These are phyloP conservation scores for Sporothrix phasma DNA, from an alignment of 2,329 filamentous ascomycete species.

Conservation along the genomic window DNA sequence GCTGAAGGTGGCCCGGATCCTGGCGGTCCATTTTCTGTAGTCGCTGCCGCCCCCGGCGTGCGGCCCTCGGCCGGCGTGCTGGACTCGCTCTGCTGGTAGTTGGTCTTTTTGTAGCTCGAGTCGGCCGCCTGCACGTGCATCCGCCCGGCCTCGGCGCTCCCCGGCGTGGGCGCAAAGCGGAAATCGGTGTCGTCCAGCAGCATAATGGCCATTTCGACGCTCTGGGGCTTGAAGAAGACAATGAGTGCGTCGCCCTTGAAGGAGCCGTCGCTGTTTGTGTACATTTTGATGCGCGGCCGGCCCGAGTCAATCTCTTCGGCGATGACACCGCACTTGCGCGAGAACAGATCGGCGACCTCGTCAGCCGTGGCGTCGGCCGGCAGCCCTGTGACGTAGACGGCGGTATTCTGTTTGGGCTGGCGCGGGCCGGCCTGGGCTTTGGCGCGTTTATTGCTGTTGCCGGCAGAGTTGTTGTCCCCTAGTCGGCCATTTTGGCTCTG, in stretches of 20 bases:
- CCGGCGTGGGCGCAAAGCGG: conserved; percentile 43
- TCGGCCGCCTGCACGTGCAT: conserved; percentile 82
- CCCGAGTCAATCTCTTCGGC: conserved; percentile 89
- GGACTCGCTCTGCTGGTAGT: conserved; percentile 44
- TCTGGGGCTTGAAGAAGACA: conserved; percentile 91
- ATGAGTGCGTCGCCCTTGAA: conserved; percentile 93
- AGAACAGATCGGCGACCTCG: conserved; percentile 78
- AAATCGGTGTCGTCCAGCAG: conserved; percentile 77
- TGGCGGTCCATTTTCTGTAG: background rate
- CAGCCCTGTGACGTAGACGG: conserved; percentile 83
- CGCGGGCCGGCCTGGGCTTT: conserved; percentile 30
- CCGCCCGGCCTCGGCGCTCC: conserved; percentile 37
- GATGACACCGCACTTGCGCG: conserved; percentile 75
- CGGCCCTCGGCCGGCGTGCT: conserved; percentile 14
- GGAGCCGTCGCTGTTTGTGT: conserved; percentile 65
- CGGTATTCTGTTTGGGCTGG: conserved; percentile 63
- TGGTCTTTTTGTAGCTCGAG: conserved; percentile 80
- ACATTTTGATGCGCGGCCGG: conserved; percentile 84
- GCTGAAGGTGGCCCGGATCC: no score
- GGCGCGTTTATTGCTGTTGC: conserved; percentile 15
- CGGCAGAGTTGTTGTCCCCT: background rate
- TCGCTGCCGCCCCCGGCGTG: conserved; percentile 16
- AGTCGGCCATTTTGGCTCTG: conserved; percentile 1
- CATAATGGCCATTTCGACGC: conserved; percentile 75
- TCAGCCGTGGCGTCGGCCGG: conserved; percentile 67